phyloP scores from a whole-genome alignment of 2,329 filamentous ascomycete species.

The Tolypocladium inflatum region DNA sequence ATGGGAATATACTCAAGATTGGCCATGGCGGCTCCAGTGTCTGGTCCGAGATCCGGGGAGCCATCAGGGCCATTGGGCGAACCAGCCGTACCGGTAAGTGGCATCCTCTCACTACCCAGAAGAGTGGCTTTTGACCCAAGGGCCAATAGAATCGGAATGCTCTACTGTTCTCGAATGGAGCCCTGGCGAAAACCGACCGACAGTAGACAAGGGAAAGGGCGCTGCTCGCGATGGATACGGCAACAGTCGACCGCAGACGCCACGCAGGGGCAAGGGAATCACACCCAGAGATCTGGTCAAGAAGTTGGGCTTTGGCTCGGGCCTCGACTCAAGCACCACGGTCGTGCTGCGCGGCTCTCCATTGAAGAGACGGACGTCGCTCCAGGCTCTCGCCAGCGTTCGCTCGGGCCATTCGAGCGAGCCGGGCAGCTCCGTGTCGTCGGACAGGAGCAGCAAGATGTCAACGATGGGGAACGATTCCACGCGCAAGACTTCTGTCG shows the following conservation, averaged over 20 bases:
- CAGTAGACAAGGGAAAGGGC: constrained; percentile 6
- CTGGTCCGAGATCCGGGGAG: constrained; percentile 24
- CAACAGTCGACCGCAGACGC: background rate
- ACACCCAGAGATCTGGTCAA: constrained; percentile 14
- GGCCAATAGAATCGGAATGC: constrained; percentile 11
- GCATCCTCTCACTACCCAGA: background rate
- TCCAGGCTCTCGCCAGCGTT: constrained; percentile 11
- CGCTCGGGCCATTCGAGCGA: constrained; percentile 10
- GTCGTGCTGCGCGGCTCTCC: constrained; percentile 15
- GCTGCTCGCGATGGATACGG: background rate
- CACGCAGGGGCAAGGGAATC: constrained; percentile 8
- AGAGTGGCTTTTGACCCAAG: background rate
- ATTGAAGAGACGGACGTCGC: constrained; percentile 13
- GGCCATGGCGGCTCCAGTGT: constrained; percentile 18
- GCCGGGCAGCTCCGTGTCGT: constrained; percentile 15
- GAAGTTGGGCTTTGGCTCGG: constrained; percentile 16
- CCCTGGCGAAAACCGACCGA: background rate
- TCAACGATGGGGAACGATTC: constrained; percentile 14
- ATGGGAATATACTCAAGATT: constrained; percentile 10
- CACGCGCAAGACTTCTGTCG: constrained; percentile 23
- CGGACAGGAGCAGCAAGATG: constrained; percentile 14
- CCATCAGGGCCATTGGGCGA: constrained; percentile 21
- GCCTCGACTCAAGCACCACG: constrained; percentile 16
- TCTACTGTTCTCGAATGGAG: constrained; percentile 9
- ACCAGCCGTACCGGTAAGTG: constrained; percentile 16